These are phyloP conservation scores for Colletotrichum sp. DNA, from an alignment of 2,329 filamentous ascomycete species.

Conservation along the genomic window DNA sequence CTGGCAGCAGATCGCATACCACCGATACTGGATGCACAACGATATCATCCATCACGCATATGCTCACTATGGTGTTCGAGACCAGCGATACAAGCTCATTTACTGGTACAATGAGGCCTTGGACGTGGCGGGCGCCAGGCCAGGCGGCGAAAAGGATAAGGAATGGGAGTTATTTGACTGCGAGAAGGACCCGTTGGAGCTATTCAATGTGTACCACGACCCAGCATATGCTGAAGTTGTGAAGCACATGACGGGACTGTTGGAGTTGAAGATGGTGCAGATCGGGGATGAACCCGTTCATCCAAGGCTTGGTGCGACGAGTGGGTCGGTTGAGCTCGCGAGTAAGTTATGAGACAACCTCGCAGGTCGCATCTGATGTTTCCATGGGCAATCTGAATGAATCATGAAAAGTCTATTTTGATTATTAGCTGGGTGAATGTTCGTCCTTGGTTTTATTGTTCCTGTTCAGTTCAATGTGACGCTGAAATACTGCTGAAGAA, in stretches of 20 bases:
- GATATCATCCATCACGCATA: slow-evolving; percentile 54
- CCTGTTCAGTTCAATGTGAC: not conserved
- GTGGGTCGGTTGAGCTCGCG: not conserved
- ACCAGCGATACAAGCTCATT: slow-evolving; percentile 59
- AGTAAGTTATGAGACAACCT: not conserved
- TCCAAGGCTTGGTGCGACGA: not conserved
- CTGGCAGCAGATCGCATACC: slow-evolving; percentile 59
- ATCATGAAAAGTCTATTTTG: not conserved
- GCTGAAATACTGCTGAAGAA: not conserved
- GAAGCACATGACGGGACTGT: slow-evolving; percentile 40
- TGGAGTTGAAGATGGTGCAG: slow-evolving; percentile 56
- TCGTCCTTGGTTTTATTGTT: not conserved
- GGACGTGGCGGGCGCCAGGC: slow-evolving; percentile 47
- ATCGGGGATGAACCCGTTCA: slow-evolving; percentile 53
- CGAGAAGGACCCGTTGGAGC: slow-evolving; percentile 51
- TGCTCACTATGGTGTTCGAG: slow-evolving; percentile 57
- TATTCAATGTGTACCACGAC: slow-evolving; percentile 51
- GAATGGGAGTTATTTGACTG: slow-evolving; percentile 63
- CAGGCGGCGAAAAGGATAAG: slow-evolving; percentile 43
- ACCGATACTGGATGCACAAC: slow-evolving; percentile 62
- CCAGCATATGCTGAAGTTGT: slow-evolving; percentile 40
- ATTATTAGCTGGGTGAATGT: not conserved
- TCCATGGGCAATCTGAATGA: not conserved
- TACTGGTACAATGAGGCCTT: slow-evolving; percentile 61
- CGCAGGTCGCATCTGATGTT: not conserved